Base-by-base conservation (phyloP, 192 early-diverging fungal species). In the Entomortierella chlamydospora region DNA sequence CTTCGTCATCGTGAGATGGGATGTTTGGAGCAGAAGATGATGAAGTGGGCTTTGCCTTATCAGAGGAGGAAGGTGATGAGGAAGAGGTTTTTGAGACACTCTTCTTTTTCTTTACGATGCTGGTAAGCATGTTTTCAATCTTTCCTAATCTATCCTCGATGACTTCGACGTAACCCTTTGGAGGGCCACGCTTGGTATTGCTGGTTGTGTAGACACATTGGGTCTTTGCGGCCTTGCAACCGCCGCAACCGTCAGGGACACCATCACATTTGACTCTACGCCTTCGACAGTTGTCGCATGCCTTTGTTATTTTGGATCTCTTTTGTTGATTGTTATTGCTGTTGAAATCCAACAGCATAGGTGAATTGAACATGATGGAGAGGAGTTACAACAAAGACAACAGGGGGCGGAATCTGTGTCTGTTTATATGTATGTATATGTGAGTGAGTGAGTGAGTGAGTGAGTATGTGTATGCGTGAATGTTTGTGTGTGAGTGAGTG, bases 221-320 rank as follows among this genome's bases (percentile, higher is more conserved):
- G 22, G 62, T 68, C 31, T 83, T 85, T 47, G 88, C 80, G 33
- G 88, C 85, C 49, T 83, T 82, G 72, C 92, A 93, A 63, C 91
- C 87, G 17, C 83, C 86, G 58, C 91, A 93, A 11, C 85, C 71
- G 23, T 90, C 88, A 17, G 79, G 84, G 20, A 79, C 83, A 15
- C 88, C 90, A 56, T 93, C 88, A 70, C 91, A 93, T 59, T 91
- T 93, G 66, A 91, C 89, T 77, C 91, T 89, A 39, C 90, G 88
- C 61, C 86, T 84, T 55, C 90, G 72, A 56, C 91, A 93, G 41
- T 82, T 76, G 70, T 93, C 91, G 76, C 91, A 83, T 41, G 82
- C 82, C 57, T 79, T 79, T 70, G 76, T 79, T 61, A 79, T 79
- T 70, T 79, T 79, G 47, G 76, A 79, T 62, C 83, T 69, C 69